Evolutionary conservation across 768 basidiomycete genomes (phyloP).

Genomic region (Lactarius deliciosus): DNA sequence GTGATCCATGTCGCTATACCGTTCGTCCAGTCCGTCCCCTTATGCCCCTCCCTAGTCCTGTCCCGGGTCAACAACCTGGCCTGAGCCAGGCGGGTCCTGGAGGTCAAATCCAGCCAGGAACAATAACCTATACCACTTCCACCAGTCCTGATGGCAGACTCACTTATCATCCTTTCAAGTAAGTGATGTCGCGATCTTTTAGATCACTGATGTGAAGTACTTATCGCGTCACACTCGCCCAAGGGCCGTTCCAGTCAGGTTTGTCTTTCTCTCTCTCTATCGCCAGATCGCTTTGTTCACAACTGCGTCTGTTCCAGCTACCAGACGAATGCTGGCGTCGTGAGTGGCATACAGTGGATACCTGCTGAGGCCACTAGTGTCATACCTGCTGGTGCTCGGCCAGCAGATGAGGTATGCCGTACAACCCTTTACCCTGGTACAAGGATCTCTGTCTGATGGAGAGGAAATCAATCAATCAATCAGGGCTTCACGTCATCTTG

Average conservation of each 20-base stretch:
- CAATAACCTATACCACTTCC: constrained; percentile 71
- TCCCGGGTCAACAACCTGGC: constrained; percentile 8
- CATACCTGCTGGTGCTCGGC: constrained; percentile 57
- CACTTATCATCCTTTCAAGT: constrained; percentile 76
- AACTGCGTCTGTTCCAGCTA: constrained; percentile 47
- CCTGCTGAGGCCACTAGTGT: constrained; percentile 68
- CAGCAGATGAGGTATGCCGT: constrained; percentile 52
- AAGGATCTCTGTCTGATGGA: constrained; percentile 10
- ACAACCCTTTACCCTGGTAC: constrained; percentile 14
- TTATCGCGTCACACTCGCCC: constrained; percentile 28
- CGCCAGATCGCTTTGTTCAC: not conserved
- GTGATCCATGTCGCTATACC: constrained; percentile 28
- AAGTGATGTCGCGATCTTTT: constrained; percentile 10
- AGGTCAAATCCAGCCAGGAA: constrained; percentile 58
- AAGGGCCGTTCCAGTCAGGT: constrained; percentile 78
- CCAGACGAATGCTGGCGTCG: constrained; percentile 64
- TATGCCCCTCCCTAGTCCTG: constrained; percentile 27
- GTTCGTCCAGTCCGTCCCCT: constrained; percentile 21
- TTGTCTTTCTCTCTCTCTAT: constrained; percentile 29
- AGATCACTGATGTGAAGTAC: constrained; percentile 24
- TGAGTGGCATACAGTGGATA: constrained; percentile 64
- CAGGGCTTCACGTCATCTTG: constrained; percentile 64
- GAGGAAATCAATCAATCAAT: constrained; percentile 13
- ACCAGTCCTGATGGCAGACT: constrained; percentile 59
- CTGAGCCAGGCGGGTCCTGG: constrained; percentile 31